A percentile compares a stretch with the other conserved stretches of the same genome.
phyloP scores from a whole-genome alignment of 164 flowering plant genomes.

The Brasenia schreberi region DNA sequence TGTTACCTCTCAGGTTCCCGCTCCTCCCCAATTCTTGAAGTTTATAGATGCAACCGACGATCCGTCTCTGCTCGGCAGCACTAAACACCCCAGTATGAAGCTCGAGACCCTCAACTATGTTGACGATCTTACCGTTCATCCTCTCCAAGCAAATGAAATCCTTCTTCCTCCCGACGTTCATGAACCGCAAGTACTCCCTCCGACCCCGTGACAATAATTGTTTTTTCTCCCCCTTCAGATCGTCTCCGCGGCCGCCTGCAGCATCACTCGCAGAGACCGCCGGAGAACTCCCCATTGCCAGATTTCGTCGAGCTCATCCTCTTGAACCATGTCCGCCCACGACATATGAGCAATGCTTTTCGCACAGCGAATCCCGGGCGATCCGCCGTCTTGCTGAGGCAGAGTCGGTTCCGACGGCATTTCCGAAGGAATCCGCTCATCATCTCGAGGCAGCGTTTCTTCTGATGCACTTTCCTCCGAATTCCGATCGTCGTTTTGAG shows the following conservation, averaged over 20 bases:
- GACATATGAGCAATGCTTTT: conserved; percentile 34
- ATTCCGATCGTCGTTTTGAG: background rate
- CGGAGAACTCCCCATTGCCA: conserved; percentile 14
- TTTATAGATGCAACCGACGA: conserved; percentile 47
- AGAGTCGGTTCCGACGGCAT: conserved; percentile 26
- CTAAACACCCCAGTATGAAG: conserved; percentile 75
- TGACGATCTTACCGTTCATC: conserved; percentile 47
- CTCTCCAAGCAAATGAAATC: conserved; percentile 73
- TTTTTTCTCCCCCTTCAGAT: conserved; percentile 19
- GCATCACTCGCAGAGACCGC: conserved; percentile 6
- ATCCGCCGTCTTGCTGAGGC: conserved; percentile 3
- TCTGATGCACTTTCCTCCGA: background rate
- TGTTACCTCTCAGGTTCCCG: conserved; percentile 58
- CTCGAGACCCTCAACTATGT: conserved; percentile 78
- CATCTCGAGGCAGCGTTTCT: conserved; percentile 15
- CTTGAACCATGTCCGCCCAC: conserved; percentile 98
- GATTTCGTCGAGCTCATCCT: conserved; percentile 39
- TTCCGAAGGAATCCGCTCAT: conserved; percentile 45
- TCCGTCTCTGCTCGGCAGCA: conserved; percentile 78
- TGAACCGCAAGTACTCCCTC: conserved; percentile 61
- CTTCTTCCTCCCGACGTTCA: conserved; percentile 54
- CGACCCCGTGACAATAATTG: conserved; percentile 48
- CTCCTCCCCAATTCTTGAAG: conserved; percentile 66
- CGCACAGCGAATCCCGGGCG: conserved; percentile 4
- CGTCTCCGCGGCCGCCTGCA: conserved; percentile 8